Evolutionary conservation across 257 asterid species (phyloP), one percentile per base, ranked within the genome.

Genomic region (Schizonepeta tenuifolia): DNA sequence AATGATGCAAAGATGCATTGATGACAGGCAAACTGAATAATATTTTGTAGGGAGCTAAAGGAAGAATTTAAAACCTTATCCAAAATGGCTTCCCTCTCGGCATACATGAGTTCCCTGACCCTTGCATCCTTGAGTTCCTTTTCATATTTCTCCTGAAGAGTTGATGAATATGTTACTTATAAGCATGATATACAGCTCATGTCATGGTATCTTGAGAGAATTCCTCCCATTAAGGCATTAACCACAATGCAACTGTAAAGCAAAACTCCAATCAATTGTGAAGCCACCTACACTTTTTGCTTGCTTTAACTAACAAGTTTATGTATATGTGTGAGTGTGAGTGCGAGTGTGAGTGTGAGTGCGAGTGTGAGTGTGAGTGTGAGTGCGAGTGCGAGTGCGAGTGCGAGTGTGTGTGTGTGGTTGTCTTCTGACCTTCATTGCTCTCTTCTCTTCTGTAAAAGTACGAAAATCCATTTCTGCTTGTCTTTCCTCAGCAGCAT

Each of bases 81-180:
- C 71, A 95, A 81, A 73, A 92, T 83, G 80, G 91, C 91, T 88
- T 95, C 99, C 81, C 89, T 90, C 86, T 95, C 98, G 63, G 97
- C 99, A 86, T 95, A 95, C 97, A 95, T 92, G 82, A 95, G 98
- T 84, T 95, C 98, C 86, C 98, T 87, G 78, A 89, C 97, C 84
- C 92, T 84, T 74, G 98, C 96, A 86, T 95, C 99, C 84, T 84
- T 95, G 15, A 95, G 88, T 66, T 95, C 97, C 86, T 88, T 92
- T 77, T 95, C 98, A 75, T 88, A 95, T 81, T 87, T 92, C 73
- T 87, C 98, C 99, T 95, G 88, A 78, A 79, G 67, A 79, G 67
- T 79, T 56, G 20, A 86, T 61, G 76, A 26, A 50, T 28, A 35
- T 70, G 77, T 83, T 26, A 84, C 66, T 72, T 70, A 58, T 56